Evolutionary conservation across 139 green algal species (phyloP), one percentile per base, ranked within the genome.

Genomic region (Deuterostichococcus epilithicus): DNA sequence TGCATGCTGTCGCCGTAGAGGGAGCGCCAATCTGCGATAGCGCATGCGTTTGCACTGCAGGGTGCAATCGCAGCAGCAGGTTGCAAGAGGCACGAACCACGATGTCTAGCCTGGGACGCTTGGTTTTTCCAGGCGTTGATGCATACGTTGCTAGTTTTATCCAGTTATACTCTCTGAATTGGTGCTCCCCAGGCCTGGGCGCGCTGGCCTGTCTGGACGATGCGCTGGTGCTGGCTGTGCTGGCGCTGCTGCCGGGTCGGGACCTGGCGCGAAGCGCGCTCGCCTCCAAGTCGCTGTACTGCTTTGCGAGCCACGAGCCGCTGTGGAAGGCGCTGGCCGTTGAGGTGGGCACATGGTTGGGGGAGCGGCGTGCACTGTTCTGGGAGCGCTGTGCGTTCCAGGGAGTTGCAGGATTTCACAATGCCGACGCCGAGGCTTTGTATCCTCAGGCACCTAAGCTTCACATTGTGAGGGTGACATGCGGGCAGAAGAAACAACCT

Each of bases 291-390:
- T 84, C 83, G 0, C 68, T 96, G 20, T 96, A 94, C 81, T 92
- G 85, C 75, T 98, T 97, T 39, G 78, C 68, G 20, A 86, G 91
- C 59, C 85, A 91, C 45, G 88, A 97, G 36, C 95, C 98, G 10
- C 80, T 96, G 5, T 99, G 94, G 94, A 95, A 93, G 63, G 85
- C 84, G 1, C 76, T 95, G 10, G 84, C 90, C 6, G 67, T 99
- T 0, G 84, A 98, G 87, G 87, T 93, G 42, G 1, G 83, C 2
- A 45, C 42, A 22, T 70, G 8, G 13, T 73, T 82, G 45, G 15
- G 45, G 13, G 45, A 26, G n/a, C n/a, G n/a, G n/a, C n/a, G n/a
- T n/a, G n/a, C n/a, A n/a, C n/a, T n/a, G n/a, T n/a, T n/a, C n/a
- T n/a, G n/a, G n/a, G n/a, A n/a, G n/a, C n/a, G n/a, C n/a, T n/a